Evolutionary conservation across 2,329 filamentous ascomycete genomes (phyloP).

Genomic region (Xylariaceae sp.): DNA sequence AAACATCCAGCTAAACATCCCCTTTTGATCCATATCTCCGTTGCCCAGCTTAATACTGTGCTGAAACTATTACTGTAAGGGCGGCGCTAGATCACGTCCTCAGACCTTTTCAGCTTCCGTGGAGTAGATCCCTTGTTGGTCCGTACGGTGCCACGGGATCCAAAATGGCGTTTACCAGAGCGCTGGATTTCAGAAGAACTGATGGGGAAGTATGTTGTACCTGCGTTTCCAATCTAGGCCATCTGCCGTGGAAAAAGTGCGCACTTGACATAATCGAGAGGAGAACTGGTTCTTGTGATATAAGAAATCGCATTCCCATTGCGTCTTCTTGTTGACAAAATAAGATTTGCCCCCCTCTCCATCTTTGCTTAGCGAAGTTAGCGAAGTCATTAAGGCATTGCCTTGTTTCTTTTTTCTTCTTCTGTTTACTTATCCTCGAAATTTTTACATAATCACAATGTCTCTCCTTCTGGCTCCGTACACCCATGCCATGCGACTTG

Average conservation of each 20-base stretch:
- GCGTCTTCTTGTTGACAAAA: not conserved
- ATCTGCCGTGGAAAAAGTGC: not conserved
- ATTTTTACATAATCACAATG: not conserved
- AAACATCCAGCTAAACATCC: not conserved
- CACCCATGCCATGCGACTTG: conserved; percentile 1
- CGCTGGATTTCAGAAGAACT: not conserved
- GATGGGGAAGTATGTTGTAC: not conserved
- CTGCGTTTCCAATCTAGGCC: not conserved
- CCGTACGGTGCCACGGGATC: not conserved
- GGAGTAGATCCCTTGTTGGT: not conserved
- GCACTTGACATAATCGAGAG: not conserved
- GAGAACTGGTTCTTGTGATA: not conserved
- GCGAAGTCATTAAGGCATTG: not conserved
- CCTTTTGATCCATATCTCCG: not conserved
- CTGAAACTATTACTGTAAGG: not conserved
- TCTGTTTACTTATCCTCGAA: not conserved
- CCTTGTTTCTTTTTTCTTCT: not conserved
- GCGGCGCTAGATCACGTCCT: not conserved
- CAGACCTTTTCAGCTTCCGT: not conserved
- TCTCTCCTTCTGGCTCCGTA: conserved; percentile 1
- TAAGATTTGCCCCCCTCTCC: not conserved
- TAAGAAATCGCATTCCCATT: not conserved
- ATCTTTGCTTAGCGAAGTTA: not conserved
- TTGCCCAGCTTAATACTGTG: not conserved
- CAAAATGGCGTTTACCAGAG: not conserved